phyloP scores from a whole-genome alignment of 495 filamentous ascomycete genomes.

The Cenococcum geophilum region DNA sequence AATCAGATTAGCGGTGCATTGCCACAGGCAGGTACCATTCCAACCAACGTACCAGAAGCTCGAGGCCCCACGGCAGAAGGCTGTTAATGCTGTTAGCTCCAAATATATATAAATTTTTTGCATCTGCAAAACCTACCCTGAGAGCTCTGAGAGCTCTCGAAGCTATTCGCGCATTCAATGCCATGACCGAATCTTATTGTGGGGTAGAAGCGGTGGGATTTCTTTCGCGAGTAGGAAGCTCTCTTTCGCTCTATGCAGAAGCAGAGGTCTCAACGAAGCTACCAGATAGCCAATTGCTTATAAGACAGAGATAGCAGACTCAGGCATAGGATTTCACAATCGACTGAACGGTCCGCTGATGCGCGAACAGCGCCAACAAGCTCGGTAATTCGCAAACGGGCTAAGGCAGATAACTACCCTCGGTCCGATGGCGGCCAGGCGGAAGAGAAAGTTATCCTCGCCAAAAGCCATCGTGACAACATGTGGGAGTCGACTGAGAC shows the following conservation, averaged over 20 bases:
- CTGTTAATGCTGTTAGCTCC: conserved; percentile 9
- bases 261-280: background rate
- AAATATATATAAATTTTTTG: background rate
- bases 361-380: conserved; percentile 15
- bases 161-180: conserved; percentile 46
- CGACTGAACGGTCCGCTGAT: conserved; percentile 15
- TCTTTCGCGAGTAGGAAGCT: background rate
- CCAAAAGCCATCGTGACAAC: background rate
- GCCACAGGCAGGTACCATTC: conserved; percentile 1
- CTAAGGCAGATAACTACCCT: conserved; percentile 7
- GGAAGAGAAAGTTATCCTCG: conserved; percentile 5
- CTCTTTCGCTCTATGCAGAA: background rate
- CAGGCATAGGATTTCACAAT: conserved; percentile 16
- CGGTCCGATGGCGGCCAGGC: conserved; percentile 3
- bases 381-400: conserved; percentile 25
- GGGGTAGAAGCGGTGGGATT: conserved; percentile 22
- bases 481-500: background rate
- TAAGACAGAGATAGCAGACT: conserved; percentile 9
- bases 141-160: conserved; percentile 47
- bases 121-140: conserved; percentile 42
- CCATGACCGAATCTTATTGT: conserved; percentile 40
- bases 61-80: conserved; percentile 25
- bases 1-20: conserved; percentile 3
- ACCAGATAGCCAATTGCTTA: conserved; percentile 13
- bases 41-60: conserved; percentile 31